Evolutionary conservation across 345 rosid genomes (phyloP).

Genomic region (Linum tenue): DNA sequence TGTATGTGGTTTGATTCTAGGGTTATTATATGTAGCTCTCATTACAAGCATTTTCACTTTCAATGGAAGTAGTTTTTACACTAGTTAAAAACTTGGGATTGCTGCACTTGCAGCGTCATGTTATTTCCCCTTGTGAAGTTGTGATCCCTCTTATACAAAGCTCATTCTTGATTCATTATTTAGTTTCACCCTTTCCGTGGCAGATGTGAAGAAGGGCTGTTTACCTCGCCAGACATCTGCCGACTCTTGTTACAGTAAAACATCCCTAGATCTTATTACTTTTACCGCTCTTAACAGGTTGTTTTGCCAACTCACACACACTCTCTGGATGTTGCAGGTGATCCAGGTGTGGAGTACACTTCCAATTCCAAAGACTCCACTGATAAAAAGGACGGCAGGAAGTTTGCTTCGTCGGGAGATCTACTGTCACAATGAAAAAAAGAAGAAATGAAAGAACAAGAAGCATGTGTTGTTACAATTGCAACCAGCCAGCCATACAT

Average conservation of each 20-base stretch:
- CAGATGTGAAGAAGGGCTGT: constrained; percentile 33
- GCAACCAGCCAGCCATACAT: constrained; percentile 5
- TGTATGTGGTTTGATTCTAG: too few relatives aligned
- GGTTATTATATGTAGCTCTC: too few relatives aligned
- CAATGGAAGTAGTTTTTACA: too few relatives aligned
- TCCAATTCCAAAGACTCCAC: constrained; percentile 13
- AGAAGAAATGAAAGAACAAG: not conserved
- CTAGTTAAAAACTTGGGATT: too few relatives aligned
- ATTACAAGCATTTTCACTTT: too few relatives aligned
- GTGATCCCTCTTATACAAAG: too few relatives aligned
- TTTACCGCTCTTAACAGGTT: not conserved
- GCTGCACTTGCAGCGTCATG: too few relatives aligned
- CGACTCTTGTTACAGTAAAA: constrained; percentile 44
- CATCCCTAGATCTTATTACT: not conserved
- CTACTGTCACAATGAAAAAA: constrained; percentile 17
- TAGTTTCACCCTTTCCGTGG: constrained; percentile 3
- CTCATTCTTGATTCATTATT: not conserved
- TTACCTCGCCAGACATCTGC: constrained; percentile 34
- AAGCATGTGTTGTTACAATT: constrained; percentile 2
- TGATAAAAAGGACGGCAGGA: constrained; percentile 17
- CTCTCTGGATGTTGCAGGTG: constrained; percentile 36
- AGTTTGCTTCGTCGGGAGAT: constrained; percentile 17
- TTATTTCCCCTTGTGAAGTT: too few relatives aligned
- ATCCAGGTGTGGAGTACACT: constrained; percentile 47
- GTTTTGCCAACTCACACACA: constrained; percentile 8